Percentiles rank a stretch among this genome's conserved stretches.
Evolutionary conservation across 495 filamentous ascomycete species (phyloP).

Genomic region (Lentithecium fluviatile): DNA sequence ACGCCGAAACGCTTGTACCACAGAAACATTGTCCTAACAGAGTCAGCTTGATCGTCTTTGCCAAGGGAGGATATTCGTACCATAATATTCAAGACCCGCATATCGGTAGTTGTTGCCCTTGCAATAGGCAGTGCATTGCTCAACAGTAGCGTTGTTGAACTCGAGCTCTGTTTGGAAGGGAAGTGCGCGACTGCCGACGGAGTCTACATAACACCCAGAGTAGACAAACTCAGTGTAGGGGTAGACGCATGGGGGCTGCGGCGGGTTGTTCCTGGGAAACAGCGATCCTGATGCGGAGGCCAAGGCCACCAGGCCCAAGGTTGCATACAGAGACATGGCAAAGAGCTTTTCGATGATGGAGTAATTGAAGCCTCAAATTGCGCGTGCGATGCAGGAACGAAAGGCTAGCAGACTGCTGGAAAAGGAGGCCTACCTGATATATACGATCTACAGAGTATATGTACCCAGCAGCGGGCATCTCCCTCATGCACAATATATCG

Average conservation of each 20-base stretch:
- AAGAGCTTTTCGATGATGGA: not conserved
- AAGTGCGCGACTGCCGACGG: slow-evolving; percentile 42
- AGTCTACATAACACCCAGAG: slow-evolving; percentile 50
- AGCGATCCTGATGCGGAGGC: not conserved
- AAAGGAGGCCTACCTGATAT: too few species aligned
- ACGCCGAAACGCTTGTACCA: slow-evolving; percentile 45
- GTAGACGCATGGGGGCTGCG: slow-evolving; percentile 30
- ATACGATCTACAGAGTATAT: too few species aligned
- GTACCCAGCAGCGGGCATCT: not conserved
- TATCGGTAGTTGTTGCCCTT: slow-evolving; percentile 56
- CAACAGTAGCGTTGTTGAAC: slow-evolving; percentile 50
- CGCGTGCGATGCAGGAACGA: too few species aligned
- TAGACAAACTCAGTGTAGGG: slow-evolving; percentile 55
- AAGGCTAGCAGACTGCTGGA: too few species aligned
- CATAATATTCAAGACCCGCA: slow-evolving; percentile 57
- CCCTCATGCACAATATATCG: slow-evolving; percentile 7
- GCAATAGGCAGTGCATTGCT: slow-evolving; percentile 53
- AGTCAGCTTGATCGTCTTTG: not conserved
- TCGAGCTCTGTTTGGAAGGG: slow-evolving; percentile 44
- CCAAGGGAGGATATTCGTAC: not conserved
- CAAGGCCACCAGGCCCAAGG: not conserved
- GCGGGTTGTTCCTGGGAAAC: slow-evolving; percentile 22
- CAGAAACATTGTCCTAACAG: slow-evolving; percentile 50
- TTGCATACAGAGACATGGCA: not conserved
- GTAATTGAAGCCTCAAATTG: not conserved